These are phyloP conservation scores for Suhomyces faveliae DNA, from an alignment of 805 yeast genomes.

Conservation along the genomic window DNA sequence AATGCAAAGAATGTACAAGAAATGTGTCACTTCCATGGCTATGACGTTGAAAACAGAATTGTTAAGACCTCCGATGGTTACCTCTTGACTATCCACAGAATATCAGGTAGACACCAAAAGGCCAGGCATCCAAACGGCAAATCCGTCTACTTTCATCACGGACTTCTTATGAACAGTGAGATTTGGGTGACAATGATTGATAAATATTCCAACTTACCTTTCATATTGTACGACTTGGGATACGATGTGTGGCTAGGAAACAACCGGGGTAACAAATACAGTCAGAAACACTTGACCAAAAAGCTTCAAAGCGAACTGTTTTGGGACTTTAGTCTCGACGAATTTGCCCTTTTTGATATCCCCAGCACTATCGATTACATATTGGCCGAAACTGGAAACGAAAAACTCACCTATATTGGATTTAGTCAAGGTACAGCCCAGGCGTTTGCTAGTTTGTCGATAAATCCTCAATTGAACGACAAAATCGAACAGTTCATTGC, in stretches of 20 bases:
- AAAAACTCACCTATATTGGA: conserved; percentile 69
- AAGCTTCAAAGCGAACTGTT: conserved; percentile 47
- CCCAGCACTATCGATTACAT: conserved; percentile 81
- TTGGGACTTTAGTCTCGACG: conserved; percentile 92
- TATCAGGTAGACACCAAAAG: conserved; percentile 34
- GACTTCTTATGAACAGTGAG: conserved; percentile 85
- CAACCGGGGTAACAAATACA: conserved; percentile 90
- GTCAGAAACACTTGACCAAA: conserved; percentile 64
- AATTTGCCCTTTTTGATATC: conserved; percentile 86
- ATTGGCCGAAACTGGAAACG: conserved; percentile 43
- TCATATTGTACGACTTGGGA: conserved; percentile 72
- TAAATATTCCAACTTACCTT: conserved; percentile 55
- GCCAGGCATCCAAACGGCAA: conserved; percentile 23
- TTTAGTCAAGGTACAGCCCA: conserved; percentile 95
- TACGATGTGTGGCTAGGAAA: conserved; percentile 96
- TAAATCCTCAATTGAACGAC: conserved; percentile 60
- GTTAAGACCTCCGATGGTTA: conserved; percentile 78
- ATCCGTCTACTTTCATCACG: conserved; percentile 86
- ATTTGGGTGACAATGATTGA: conserved; percentile 56
- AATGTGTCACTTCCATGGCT: conserved; percentile 68
- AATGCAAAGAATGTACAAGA: conserved; percentile 56
- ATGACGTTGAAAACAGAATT: conserved; percentile 70
- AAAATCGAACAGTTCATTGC: conserved; percentile 65
- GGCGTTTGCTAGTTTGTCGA: conserved; percentile 76
- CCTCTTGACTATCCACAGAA: conserved; percentile 70